Conservation (phyloP, 208 protist genomes). For the Trypanosoma cruzi region DNA sequence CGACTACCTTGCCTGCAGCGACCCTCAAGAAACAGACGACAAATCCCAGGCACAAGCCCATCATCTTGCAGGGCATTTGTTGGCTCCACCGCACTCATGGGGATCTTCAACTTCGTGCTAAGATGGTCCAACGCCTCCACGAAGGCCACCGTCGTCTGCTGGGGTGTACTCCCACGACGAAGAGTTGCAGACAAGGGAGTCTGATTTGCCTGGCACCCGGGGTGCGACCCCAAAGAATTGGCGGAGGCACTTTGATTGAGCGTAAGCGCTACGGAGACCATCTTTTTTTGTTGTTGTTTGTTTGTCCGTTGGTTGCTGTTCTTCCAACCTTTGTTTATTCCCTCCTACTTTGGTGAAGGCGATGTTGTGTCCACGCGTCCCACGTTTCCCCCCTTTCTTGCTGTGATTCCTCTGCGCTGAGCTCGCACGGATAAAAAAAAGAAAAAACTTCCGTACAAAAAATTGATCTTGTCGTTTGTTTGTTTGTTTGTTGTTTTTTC, state of each 20-base stretch:
- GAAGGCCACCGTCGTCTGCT: slow-evolving; percentile 1
- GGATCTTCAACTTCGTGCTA: slow-evolving; percentile 84
- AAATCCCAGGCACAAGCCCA: slow-evolving; percentile 79
- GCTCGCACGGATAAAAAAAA: too few relatives aligned
- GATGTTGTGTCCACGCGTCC: too few relatives aligned
- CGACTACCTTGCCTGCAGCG: slow-evolving; percentile 67
- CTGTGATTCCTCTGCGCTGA: too few relatives aligned
- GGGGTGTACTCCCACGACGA: background rate
- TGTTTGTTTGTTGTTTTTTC: too few relatives aligned
- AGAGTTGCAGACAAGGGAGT: background rate
- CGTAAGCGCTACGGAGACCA: background rate
- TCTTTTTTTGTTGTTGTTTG: background rate
- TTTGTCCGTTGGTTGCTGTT: slow-evolving; percentile 5
- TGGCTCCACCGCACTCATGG: slow-evolving; percentile 58
- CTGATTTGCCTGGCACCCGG: background rate
- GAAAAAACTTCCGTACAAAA: too few relatives aligned
- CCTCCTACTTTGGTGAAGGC: too few relatives aligned
- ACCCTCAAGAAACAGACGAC: slow-evolving; percentile 78
- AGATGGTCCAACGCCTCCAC: slow-evolving; percentile 81
- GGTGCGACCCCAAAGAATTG: slow-evolving; percentile 10
- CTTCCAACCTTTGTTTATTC: background rate
- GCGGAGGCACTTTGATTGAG: slow-evolving; percentile 3
- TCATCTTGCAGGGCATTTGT: slow-evolving; percentile 79
- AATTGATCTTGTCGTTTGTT: too few relatives aligned
- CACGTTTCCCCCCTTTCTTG: too few relatives aligned